Conservation (phyloP, 75 land plant genomes). For the Picea sitchensis region DNA sequence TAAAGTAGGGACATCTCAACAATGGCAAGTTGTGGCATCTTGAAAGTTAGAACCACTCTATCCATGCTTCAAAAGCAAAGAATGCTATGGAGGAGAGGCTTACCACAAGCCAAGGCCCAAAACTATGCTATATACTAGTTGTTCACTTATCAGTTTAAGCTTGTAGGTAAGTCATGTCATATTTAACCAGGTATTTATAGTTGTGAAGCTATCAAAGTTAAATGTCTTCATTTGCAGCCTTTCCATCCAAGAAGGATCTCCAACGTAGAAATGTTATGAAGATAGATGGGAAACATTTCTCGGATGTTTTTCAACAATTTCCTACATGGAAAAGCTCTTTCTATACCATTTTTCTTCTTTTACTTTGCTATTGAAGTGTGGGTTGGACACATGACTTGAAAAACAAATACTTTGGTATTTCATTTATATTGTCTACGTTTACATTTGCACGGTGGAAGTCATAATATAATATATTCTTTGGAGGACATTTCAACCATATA, state of each 20-base stretch:
- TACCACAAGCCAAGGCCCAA: neutral
- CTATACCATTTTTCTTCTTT: too few relatives aligned
- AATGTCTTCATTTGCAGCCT: too few relatives aligned
- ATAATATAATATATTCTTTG: neutral
- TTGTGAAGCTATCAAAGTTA: too few relatives aligned
- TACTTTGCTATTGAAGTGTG: neutral
- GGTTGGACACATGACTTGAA: neutral
- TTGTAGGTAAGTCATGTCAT: conserved; percentile 1
- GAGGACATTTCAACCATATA: neutral
- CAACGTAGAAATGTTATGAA: too few relatives aligned
- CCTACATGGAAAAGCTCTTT: too few relatives aligned
- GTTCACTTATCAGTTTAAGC: neutral
- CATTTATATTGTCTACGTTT: neutral
- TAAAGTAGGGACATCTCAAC: neutral
- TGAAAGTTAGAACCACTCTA: neutral
- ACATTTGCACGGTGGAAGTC: too few relatives aligned
- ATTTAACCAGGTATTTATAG: too few relatives aligned
- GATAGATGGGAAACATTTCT: too few relatives aligned
- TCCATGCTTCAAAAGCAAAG: neutral
- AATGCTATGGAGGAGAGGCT: neutral
- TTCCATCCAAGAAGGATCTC: too few relatives aligned
- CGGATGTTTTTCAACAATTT: too few relatives aligned
- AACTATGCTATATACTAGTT: neutral
- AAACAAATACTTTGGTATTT: neutral
- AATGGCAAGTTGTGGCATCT: neutral